A percentile compares a stretch with the other conserved stretches of the same genome.
These are phyloP conservation scores for Daldinia bambusicola DNA, from an alignment of 495 filamentous ascomycete species.

Conservation along the genomic window DNA sequence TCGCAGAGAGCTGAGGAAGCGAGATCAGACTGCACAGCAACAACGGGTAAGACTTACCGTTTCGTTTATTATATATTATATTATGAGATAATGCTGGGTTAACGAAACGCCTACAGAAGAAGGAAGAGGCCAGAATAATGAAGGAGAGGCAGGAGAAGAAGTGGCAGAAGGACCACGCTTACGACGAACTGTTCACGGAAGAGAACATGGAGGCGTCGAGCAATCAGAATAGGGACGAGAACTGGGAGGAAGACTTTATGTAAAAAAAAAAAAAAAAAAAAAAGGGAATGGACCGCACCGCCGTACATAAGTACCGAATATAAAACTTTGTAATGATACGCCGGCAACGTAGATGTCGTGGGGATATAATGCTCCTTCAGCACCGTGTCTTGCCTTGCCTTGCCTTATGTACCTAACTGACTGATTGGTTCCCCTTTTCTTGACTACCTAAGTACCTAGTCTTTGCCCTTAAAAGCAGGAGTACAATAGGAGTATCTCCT, in stretches of 20 bases:
- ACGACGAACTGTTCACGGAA: conserved; percentile 83
- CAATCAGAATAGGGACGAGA: conserved; percentile 71
- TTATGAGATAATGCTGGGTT: background rate
- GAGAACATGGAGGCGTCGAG: conserved; percentile 71
- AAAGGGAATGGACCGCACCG: conserved; percentile 25
- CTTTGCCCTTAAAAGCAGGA: background rate
- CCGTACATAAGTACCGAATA: conserved; percentile 1
- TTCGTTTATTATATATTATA: no score
- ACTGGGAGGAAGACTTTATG: conserved; percentile 81
- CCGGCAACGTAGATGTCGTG: background rate
- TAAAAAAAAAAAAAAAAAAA: conserved; percentile 51
- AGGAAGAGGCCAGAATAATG: conserved; percentile 79
- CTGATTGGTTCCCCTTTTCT: background rate
- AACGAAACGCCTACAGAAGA: conserved; percentile 62
- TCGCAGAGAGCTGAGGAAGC: conserved; percentile 71
- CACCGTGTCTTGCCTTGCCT: background rate
- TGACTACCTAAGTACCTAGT: background rate
- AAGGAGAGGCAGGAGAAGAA: conserved; percentile 87
- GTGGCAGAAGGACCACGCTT: conserved; percentile 93
- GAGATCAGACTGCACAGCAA: conserved; percentile 73
- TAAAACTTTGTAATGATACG: background rate
- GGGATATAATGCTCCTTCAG: conserved; percentile 11
- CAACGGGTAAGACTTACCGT: conserved; percentile 64
- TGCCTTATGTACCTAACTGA: background rate
- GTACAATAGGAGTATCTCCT: no score